Evolutionary conservation across 225 moss, liverwort and hornwort genomes (phyloP).

Genomic region (Bryum argenteum): DNA sequence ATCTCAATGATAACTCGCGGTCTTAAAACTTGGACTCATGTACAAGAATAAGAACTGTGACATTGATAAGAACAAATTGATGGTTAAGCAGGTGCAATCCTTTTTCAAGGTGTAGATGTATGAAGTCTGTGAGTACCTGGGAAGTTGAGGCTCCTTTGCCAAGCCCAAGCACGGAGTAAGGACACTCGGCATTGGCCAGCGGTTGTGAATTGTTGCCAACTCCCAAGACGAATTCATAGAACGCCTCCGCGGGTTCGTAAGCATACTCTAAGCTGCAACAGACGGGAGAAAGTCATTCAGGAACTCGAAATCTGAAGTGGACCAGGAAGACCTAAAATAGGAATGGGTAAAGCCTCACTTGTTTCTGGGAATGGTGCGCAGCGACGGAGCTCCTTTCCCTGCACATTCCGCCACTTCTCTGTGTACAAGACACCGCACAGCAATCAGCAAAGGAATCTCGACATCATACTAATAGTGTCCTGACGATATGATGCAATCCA

Average conservation of each 20-base stretch:
- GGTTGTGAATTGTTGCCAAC: slow-evolving; percentile 64
- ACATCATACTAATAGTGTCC: background rate
- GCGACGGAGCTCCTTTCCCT: slow-evolving; percentile 80
- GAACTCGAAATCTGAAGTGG: background rate
- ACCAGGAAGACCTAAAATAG: background rate
- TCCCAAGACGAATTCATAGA: slow-evolving; percentile 86
- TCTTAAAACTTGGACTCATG: too few relatives aligned
- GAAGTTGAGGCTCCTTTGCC: slow-evolving; percentile 70
- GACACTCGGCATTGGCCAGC: slow-evolving; percentile 68
- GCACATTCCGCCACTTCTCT: slow-evolving; percentile 98
- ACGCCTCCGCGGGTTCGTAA: slow-evolving; percentile 88
- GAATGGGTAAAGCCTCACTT: slow-evolving; percentile 40
- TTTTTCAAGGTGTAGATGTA: background rate
- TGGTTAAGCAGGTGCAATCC: too few relatives aligned
- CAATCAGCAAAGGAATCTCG: background rate
- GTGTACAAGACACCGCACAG: slow-evolving; percentile 23
- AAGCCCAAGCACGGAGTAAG: slow-evolving; percentile 77
- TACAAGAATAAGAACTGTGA: too few relatives aligned
- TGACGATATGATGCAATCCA: background rate
- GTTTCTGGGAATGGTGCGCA: slow-evolving; percentile 88
- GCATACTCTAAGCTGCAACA: slow-evolving; percentile 88
- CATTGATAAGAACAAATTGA: too few relatives aligned
- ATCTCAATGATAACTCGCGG: too few relatives aligned
- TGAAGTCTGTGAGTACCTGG: slow-evolving; percentile 44
- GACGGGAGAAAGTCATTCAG: background rate